These are phyloP conservation scores for Vaccinium vitisidaea DNA, from an alignment of 148 eudicot species.

Conservation along the genomic window DNA sequence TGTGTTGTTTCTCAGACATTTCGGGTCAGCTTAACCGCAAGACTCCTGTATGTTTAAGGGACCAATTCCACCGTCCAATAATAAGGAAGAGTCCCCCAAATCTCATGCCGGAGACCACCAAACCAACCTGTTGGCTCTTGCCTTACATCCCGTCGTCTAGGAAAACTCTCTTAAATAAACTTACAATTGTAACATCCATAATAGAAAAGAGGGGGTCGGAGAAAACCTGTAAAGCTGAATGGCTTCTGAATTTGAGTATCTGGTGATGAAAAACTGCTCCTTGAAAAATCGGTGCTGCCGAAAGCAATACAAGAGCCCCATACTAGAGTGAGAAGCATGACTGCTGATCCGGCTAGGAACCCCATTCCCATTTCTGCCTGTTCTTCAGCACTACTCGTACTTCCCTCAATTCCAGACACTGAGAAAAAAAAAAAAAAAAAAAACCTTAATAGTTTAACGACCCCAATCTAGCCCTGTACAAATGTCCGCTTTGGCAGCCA, in stretches of 20 bases:
- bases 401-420: constrained; percentile 30
- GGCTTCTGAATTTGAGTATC: background rate
- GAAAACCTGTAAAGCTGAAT: constrained; percentile 7
- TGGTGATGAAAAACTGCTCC: background rate
- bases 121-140: background rate
- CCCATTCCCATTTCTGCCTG: constrained; percentile 32
- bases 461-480: no score
- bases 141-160: background rate
- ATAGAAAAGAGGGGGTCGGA: no score
- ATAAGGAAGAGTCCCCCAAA: background rate
- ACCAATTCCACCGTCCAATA: background rate
- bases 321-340: constrained; percentile 34
- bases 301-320: constrained; percentile 34
- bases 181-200: no score
- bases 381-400: constrained; percentile 17
- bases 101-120: background rate
- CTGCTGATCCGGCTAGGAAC: constrained; percentile 36
- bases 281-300: constrained; percentile 31
- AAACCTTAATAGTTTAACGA: background rate
- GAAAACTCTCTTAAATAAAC: background rate
- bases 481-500: no score
- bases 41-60: background rate
- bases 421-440: background rate
- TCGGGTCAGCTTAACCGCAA: background rate
- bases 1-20: background rate